Evolutionary conservation across 768 basidiomycete genomes (phyloP).

Genomic region (Tylopilus subfusipes): DNA sequence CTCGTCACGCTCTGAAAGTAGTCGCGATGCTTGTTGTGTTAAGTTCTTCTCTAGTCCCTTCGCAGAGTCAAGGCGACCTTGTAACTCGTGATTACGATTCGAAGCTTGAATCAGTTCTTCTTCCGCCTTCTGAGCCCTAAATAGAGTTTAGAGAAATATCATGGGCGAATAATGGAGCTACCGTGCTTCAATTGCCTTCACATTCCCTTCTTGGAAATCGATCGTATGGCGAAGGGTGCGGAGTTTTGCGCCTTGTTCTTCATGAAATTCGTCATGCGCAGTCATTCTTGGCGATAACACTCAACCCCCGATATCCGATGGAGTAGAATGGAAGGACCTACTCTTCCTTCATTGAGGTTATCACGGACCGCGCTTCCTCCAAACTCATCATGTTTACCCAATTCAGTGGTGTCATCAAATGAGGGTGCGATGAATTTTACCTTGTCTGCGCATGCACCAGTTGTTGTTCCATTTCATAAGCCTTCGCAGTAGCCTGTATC

Average conservation of each 20-base stretch:
- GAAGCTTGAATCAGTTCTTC: slow-evolving; percentile 15
- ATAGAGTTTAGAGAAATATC: slow-evolving; percentile 10
- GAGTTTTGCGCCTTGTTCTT: slow-evolving; percentile 27
- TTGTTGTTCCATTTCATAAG: slow-evolving; percentile 28
- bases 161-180: slow-evolving; percentile 3
- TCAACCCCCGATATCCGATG: slow-evolving; percentile 11
- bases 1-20: slow-evolving; percentile 27
- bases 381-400: slow-evolving; percentile 15
- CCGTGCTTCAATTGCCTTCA: slow-evolving; percentile 26
- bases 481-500: slow-evolving; percentile 18
- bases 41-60: slow-evolving; percentile 23
- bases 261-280: slow-evolving; percentile 19
- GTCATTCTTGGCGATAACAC: slow-evolving; percentile 18
- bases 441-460: slow-evolving; percentile 19
- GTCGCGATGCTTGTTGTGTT: slow-evolving; percentile 21
- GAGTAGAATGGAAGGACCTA: slow-evolving; percentile 23
- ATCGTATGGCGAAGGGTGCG: slow-evolving; percentile 30
- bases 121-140: slow-evolving; percentile 20
- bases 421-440: slow-evolving; percentile 9
- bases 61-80: slow-evolving; percentile 26
- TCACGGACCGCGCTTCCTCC: slow-evolving; percentile 25
- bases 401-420: slow-evolving; percentile 10
- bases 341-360: slow-evolving; percentile 32
- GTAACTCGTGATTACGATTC: slow-evolving; percentile 26
- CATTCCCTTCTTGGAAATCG: slow-evolving; percentile 29